Evolutionary conservation across 2,329 filamentous ascomycete genomes (phyloP), one percentile per base, ranked within the genome.

Genomic region (Plectosphaerella plurivora): DNA sequence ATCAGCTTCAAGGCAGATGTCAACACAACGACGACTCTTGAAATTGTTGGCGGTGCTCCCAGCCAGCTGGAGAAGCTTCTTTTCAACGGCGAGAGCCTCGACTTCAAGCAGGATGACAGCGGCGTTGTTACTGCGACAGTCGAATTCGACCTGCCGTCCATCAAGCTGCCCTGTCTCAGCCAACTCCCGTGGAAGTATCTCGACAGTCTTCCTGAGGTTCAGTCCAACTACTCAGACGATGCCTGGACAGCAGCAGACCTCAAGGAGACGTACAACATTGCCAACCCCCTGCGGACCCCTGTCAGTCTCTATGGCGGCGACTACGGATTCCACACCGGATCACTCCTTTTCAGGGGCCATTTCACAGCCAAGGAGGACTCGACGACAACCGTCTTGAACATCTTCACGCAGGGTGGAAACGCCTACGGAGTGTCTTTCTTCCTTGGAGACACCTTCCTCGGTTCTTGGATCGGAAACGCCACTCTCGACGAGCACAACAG

Each of bases 261-360:
- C 11, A 63, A 65, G 8, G 48, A 20, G 20, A 62, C 61, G 4
- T 56, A 54, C 51, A 63, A 63, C 48, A 55, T 58, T 11, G 53
- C 50, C 6, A 49, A 53, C 41, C 62, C 70, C 10, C 64, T 75
- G 3, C 68, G 82, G 5, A 89, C 86, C 0, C 84, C 86, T 0
- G 80, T 77, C 0, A 81, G 78, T 2, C 75, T 90, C 1, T 89
- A 86, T 62, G 75, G 77, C 2, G 79, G 78, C 45, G 87, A 90
- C 67, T 90, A 90, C 61, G 86, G 87, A 22, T 90, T 81, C 69
- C 76, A 87, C 63, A 78, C 81, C 1, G 85, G 87, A 18, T 78
- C 76, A 5, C 73, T 89, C 0, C 60, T 90, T 46, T 90, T 81
- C 72, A 77, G 86, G 9, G 87, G 86, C 4, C 76, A 81, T 54